These are phyloP conservation scores for Globisporangium mamillatum DNA, from an alignment of 352 stramenopile species.

Conservation along the genomic window DNA sequence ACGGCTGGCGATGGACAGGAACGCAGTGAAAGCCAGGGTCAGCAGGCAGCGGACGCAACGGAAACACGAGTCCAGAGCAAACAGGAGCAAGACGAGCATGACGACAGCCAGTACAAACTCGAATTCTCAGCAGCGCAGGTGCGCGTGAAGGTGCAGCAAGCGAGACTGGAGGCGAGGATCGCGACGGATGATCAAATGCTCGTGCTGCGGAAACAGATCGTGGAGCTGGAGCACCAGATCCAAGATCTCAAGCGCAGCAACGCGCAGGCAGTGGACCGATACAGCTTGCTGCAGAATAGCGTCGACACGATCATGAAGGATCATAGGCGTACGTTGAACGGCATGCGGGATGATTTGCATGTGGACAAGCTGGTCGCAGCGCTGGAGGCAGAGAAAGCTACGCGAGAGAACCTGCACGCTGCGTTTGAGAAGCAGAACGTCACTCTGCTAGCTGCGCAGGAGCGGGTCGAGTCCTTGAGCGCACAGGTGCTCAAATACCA, in stretches of 20 bases:
- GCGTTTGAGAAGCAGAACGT: slow-evolving; percentile 44
- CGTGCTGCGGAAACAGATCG: slow-evolving; percentile 38
- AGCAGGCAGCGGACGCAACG: neutral
- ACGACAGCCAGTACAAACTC: slow-evolving; percentile 23
- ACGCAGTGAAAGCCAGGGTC: neutral
- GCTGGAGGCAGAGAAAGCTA: slow-evolving; percentile 54
- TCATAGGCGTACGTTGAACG: slow-evolving; percentile 48
- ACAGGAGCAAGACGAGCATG: neutral
- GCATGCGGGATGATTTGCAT: slow-evolving; percentile 45
- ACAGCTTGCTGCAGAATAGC: slow-evolving; percentile 29
- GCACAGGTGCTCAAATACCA: slow-evolving; percentile 60
- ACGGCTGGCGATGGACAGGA: neutral
- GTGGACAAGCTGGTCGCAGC: slow-evolving; percentile 47
- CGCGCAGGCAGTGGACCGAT: slow-evolving; percentile 24
- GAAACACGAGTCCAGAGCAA: neutral
- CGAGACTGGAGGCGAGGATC: slow-evolving; percentile 52
- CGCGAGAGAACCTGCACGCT: slow-evolving; percentile 34
- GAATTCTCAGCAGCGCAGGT: slow-evolving; percentile 50
- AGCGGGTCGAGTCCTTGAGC: slow-evolving; percentile 41
- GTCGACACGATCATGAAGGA: slow-evolving; percentile 43
- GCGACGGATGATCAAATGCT: slow-evolving; percentile 46
- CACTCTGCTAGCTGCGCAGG: slow-evolving; percentile 34
- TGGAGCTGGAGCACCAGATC: slow-evolving; percentile 31
- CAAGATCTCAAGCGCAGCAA: slow-evolving; percentile 19
- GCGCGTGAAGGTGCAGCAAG: slow-evolving; percentile 47